A percentile compares a stretch with the other conserved stretches of the same genome.
phyloP scores from a whole-genome alignment of 2,329 filamentous ascomycete species.

The Aspergillus awamori region DNA sequence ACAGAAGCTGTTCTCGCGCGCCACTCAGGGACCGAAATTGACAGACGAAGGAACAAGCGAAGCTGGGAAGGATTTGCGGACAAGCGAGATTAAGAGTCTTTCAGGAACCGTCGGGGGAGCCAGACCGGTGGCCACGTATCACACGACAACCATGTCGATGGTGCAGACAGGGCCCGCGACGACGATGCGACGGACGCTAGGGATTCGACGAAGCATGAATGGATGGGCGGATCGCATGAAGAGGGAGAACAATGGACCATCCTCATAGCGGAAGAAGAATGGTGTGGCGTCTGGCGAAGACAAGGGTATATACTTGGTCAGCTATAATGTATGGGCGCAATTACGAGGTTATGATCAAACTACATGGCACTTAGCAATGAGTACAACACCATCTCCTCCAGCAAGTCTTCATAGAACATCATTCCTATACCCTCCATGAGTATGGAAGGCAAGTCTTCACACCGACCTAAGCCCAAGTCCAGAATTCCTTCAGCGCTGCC shows the following conservation, averaged over 20 bases:
- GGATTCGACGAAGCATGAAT: constrained; percentile 47
- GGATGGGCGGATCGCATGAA: constrained; percentile 48
- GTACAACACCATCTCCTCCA: background rate
- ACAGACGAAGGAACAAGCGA: constrained; percentile 10
- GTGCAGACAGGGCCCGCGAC: constrained; percentile 28
- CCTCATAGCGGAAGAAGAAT: background rate
- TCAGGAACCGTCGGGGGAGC: constrained; percentile 22
- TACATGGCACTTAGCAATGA: no score
- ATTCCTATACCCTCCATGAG: no score
- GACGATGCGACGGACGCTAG: constrained; percentile 42
- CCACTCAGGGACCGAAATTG: constrained; percentile 15
- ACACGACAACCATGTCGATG: constrained; percentile 46
- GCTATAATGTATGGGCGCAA: no score
- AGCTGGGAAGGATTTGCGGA: constrained; percentile 21
- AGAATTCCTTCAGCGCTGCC: background rate
- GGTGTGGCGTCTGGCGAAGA: background rate
- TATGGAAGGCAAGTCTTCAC: background rate
- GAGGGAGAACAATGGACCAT: constrained; percentile 28
- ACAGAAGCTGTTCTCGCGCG: constrained; percentile 15
- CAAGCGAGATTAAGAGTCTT: constrained; percentile 30
- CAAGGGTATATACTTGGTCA: background rate
- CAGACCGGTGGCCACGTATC: constrained; percentile 39
- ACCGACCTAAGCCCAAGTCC: background rate
- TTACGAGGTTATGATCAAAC: no score
- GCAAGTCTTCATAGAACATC: background rate